Evolutionary conservation across 768 basidiomycete genomes (phyloP), one percentile per base, ranked within the genome.

Genomic region (Xerocomellus chrysenteron): DNA sequence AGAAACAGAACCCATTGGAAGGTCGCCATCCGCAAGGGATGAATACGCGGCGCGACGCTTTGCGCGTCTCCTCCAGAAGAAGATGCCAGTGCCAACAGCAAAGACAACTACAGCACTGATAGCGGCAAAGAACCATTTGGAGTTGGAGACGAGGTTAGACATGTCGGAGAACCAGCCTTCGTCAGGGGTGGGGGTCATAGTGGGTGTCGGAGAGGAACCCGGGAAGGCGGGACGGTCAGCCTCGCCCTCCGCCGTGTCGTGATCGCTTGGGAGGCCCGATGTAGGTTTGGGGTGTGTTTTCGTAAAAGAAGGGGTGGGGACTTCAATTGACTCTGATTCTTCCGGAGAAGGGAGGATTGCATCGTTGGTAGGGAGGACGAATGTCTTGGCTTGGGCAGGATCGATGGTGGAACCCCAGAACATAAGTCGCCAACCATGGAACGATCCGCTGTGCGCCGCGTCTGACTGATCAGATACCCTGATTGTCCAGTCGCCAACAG

Each of bases 321-420:
- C 63, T 40, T 75, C 76, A 9, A 71, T 64, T 0, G 71, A 63
- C 48, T 80, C 77, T 11, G 73, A 67, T 30, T 80, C 76, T 65
- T 75, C 59, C 32, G 78, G 80, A n/a, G 80, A 76, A 16, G 81
- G 70, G 45, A 86, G 70, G 39, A 78, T 69, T 53, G 79, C 74
- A 13, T 85, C 80, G 17, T 80, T 73, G 16, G 76, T 67, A 35
- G 85, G 82, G 7, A 89, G 76, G 50, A 83, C 78, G 65, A 83
- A 96, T 44, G 79, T 78, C 59, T 76, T 79, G 17, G 86, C 84
- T 60, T 82, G 80, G 4, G 80, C 68, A 2, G 92, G 75, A 70
- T 98, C 92, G 48, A 90, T 80, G 26, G 85, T 78, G 33, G 90
- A 86, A 19, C 97, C 97, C 92, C 93, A 99, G 40, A 99, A 81